Percentiles rank a stretch among this genome's conserved stretches.
Conservation (phyloP, 2,329 filamentous ascomycete genomes). For the Thyridium curvatum region DNA sequence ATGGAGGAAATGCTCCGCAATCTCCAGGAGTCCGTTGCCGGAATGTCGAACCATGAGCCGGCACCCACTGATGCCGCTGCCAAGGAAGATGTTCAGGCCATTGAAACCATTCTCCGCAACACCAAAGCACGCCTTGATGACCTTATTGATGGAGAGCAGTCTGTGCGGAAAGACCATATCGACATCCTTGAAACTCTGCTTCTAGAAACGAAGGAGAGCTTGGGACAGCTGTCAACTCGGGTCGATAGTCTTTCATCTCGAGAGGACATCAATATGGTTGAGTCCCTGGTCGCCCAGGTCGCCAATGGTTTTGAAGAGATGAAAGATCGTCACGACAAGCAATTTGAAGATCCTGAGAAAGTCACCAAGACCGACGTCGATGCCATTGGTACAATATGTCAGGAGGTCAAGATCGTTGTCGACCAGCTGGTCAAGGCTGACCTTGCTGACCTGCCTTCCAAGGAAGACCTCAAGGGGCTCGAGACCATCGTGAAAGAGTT, state of each 20-base stretch:
- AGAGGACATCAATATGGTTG: constrained; percentile 71
- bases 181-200: constrained; percentile 61
- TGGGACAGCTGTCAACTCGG: constrained; percentile 36
- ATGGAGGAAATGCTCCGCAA: constrained; percentile 48
- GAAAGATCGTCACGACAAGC: constrained; percentile 48
- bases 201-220: constrained; percentile 66
- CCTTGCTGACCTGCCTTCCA: constrained; percentile 63
- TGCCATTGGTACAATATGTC: constrained; percentile 70
- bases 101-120: constrained; percentile 84
- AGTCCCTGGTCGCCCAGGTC: constrained; percentile 73
- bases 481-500: constrained; percentile 63
- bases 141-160: constrained; percentile 63
- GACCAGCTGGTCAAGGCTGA: constrained; percentile 69
- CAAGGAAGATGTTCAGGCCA: constrained; percentile 82
- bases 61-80: constrained; percentile 44
- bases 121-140: constrained; percentile 86
- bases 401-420: constrained; percentile 77
- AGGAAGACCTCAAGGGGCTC: constrained; percentile 69
- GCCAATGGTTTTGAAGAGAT: constrained; percentile 71
- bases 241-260: constrained; percentile 50
- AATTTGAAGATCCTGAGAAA: constrained; percentile 52
- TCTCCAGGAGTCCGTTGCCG: constrained; percentile 29
- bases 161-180: constrained; percentile 60
- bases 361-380: constrained; percentile 79
- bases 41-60: constrained; percentile 19